A percentile compares a stretch with the other conserved stretches of the same genome.
Evolutionary conservation across 2,329 filamentous ascomycete species (phyloP).

Genomic region (Colletotrichum abscissum): DNA sequence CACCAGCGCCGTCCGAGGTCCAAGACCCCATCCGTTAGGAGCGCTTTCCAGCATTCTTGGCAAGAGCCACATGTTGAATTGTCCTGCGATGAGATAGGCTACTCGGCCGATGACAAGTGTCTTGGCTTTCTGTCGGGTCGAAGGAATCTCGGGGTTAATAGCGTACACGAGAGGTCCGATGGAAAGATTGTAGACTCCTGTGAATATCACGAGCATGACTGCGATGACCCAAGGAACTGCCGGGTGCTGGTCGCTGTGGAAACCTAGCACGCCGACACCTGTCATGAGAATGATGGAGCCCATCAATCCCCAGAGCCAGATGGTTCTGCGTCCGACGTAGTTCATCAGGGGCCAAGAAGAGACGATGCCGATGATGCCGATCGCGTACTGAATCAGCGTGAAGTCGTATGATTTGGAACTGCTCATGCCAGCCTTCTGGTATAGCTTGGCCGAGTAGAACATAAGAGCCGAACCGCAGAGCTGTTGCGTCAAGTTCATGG

Average conservation of each 20-base stretch:
- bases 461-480: constrained; percentile 64
- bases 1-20: constrained; percentile 35
- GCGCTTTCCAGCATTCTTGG: constrained; percentile 37
- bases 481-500: constrained; percentile 66
- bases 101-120: constrained; percentile 38
- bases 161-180: constrained; percentile 52
- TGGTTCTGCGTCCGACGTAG: constrained; percentile 52
- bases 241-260: constrained; percentile 37
- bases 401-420: constrained; percentile 55
- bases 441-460: constrained; percentile 62
- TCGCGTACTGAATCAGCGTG: constrained; percentile 51
- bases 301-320: constrained; percentile 54
- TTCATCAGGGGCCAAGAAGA: constrained; percentile 55
- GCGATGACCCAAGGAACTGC: constrained; percentile 48
- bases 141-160: constrained; percentile 53
- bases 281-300: constrained; percentile 49
- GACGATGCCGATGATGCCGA: constrained; percentile 57
- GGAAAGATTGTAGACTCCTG: constrained; percentile 55
- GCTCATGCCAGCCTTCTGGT: constrained; percentile 60
- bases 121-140: constrained; percentile 38
- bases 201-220: constrained; percentile 50
- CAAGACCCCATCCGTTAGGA: constrained; percentile 38
- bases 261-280: constrained; percentile 46
- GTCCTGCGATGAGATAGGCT: constrained; percentile 33
- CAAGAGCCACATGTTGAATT: constrained; percentile 38